These are phyloP conservation scores for Calonectria pteridis DNA, from an alignment of 2,329 filamentous ascomycete species.

Conservation along the genomic window DNA sequence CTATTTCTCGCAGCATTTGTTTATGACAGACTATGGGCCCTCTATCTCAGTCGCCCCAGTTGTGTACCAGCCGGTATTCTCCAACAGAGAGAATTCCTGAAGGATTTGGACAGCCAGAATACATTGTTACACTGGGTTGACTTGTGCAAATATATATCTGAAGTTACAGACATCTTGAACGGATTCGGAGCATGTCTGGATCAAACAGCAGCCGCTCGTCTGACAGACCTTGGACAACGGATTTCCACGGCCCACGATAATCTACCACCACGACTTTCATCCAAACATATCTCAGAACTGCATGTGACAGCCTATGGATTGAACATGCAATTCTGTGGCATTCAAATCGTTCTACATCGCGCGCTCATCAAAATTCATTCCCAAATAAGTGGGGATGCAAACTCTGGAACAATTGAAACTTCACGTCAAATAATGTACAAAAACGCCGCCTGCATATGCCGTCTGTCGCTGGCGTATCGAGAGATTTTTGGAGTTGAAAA, in stretches of 20 bases:
- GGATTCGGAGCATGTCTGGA: not conserved
- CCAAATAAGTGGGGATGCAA: not conserved
- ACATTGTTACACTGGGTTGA: not conserved
- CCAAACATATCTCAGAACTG: not conserved
- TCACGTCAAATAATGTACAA: not conserved
- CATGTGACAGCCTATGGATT: conserved; percentile 6
- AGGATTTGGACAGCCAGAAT: not conserved
- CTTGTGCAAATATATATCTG: conserved; percentile 5
- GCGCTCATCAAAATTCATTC: not conserved
- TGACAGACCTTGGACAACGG: not conserved
- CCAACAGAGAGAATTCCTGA: not conserved
- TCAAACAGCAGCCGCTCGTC: not conserved
- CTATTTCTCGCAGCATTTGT: conserved; percentile 7
- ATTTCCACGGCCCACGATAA: not conserved
- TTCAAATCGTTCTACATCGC: conserved; percentile 11
- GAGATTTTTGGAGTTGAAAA: conserved; percentile 11
- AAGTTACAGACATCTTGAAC: conserved; percentile 5
- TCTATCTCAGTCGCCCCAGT: conserved; percentile 13
- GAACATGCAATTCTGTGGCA: conserved; percentile 11
- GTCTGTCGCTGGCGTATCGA: not conserved
- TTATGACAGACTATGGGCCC: conserved; percentile 14
- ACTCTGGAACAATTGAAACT: not conserved
- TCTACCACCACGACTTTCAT: not conserved
- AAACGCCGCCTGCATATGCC: not conserved
- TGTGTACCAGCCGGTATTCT: not conserved